Evolutionary conservation across 2,329 filamentous ascomycete species (phyloP).

Genomic region (Aspergillus clavatus): DNA sequence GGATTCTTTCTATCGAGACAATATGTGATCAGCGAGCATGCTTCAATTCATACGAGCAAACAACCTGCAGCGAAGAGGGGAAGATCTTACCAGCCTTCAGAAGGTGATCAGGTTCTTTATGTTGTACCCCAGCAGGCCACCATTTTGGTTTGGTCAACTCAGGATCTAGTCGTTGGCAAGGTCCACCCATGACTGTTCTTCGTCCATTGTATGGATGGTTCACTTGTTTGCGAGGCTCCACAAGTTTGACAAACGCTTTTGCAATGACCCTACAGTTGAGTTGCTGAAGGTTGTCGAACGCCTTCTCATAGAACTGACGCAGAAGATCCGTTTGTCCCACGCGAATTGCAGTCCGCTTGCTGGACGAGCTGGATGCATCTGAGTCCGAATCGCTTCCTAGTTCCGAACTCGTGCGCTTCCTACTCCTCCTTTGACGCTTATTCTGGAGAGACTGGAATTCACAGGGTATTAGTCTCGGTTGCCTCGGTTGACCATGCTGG

Average conservation of each 20-base stretch:
- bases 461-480: conserved; percentile 27
- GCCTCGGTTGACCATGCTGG: conserved; percentile 14
- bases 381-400: conserved; percentile 13
- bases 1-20: conserved; percentile 32
- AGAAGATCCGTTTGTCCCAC: conserved; percentile 25
- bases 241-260: conserved; percentile 41
- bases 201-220: conserved; percentile 44
- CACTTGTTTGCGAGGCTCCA: conserved; percentile 43
- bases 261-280: conserved; percentile 39
- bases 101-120: conserved; percentile 44
- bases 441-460: conserved; percentile 28
- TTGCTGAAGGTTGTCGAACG: conserved; percentile 39
- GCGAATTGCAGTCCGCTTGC: conserved; percentile 24
- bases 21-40: neutral
- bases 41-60: neutral
- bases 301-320: conserved; percentile 34
- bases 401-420: conserved; percentile 15
- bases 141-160: conserved; percentile 39
- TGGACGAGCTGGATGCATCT: conserved; percentile 17
- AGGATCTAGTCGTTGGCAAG: conserved; percentile 29
- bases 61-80: neutral
- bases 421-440: conserved; percentile 23
- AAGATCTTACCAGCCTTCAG: conserved; percentile 35
- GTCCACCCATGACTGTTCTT: conserved; percentile 12
- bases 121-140: conserved; percentile 38